phyloP scores from a whole-genome alignment of 1,139 yeast genomes.

The Candida sp. region DNA sequence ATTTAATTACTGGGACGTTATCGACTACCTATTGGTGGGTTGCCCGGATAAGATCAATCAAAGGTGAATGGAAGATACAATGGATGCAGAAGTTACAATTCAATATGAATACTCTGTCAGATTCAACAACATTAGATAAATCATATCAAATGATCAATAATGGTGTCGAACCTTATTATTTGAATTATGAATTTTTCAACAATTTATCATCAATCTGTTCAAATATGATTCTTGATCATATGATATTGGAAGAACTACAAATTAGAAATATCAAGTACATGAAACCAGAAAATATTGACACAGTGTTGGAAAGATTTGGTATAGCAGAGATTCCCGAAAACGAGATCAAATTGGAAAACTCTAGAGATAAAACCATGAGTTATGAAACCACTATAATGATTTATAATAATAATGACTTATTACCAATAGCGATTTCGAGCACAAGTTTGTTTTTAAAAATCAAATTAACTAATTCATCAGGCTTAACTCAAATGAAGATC shows the following conservation, averaged over 20 bases:
- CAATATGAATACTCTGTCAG: conserved; percentile 6
- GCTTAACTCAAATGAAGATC: conserved; percentile 22
- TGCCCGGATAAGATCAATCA: conserved; percentile 54
- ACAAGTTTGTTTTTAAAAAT: conserved; percentile 33
- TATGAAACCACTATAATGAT: conserved; percentile 32
- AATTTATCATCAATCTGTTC: conserved; percentile 51
- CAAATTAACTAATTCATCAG: conserved; percentile 19
- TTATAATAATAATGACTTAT: conserved; percentile 28
- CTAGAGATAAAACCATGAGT: conserved; percentile 7
- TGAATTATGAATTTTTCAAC: conserved; percentile 49
- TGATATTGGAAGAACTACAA: conserved; percentile 59
- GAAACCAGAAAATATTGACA: conserved; percentile 13
- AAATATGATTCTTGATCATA: conserved; percentile 59
- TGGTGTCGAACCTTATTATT: conserved; percentile 11
- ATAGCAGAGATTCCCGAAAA: conserved; percentile 6
- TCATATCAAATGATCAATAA: conserved; percentile 13
- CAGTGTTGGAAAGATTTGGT: conserved; percentile 11
- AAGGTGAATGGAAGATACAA: conserved; percentile 63
- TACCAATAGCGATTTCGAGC: conserved; percentile 35
- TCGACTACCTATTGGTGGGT: conserved; percentile 60
- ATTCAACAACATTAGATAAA: conserved; percentile 10
- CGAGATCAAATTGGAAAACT: not conserved
- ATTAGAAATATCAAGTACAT: conserved; percentile 35
- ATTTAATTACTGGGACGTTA: conserved; percentile 40
- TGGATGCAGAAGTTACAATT: conserved; percentile 37